Base-by-base conservation (phyloP, 768 basidiomycete genomes). In the Pulveroboletus frians region DNA sequence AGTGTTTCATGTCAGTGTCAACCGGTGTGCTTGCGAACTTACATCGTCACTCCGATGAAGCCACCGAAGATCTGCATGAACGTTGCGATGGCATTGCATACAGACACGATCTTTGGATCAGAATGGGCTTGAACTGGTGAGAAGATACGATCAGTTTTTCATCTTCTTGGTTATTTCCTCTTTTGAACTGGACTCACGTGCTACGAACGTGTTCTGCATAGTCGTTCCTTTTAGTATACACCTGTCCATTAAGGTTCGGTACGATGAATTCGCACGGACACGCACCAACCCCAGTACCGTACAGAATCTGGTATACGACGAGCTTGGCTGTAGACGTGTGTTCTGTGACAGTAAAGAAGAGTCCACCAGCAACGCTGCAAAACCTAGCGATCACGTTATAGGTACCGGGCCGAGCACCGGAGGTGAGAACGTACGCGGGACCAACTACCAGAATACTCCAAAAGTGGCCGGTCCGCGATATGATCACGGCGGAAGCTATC, bases 1-100 rank as follows among this genome's bases (percentile, higher is more conserved):
- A 6, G 14, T 3, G 30, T 10, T 32, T 32, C 11, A 14, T 32
- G 5, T 32, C 31, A 32, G 31, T 32, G 14, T 15, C 5, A 13
- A 32, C 31, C 13, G 31, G 31, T 5, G 31, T 13, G 31, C 31
- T 3, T 32, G 31, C 13, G 13, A 13, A 32, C 31, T 4, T 32
- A 32, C 31, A 32, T 14, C 31, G 31, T 32, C 14, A 32, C 31
- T 14, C 31, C 31, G 31, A 32, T 32, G 31, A 27, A 17, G 10
- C 47, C 54, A 37, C 47, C 54, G 11, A 56, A 39, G 21, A 56
- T 56, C 39, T 47, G 54, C 51, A 49, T 47, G 41, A 53, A 44
- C 4, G 44, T 46, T 4, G 47, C 54, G 27, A 53, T 43, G 14
- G 51, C 49, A 13, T 46, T 52, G 11, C 36, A 54, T 11, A 52